phyloP scores from a whole-genome alignment of 2,329 filamentous ascomycete genomes.

The Nigrospora oryzae region DNA sequence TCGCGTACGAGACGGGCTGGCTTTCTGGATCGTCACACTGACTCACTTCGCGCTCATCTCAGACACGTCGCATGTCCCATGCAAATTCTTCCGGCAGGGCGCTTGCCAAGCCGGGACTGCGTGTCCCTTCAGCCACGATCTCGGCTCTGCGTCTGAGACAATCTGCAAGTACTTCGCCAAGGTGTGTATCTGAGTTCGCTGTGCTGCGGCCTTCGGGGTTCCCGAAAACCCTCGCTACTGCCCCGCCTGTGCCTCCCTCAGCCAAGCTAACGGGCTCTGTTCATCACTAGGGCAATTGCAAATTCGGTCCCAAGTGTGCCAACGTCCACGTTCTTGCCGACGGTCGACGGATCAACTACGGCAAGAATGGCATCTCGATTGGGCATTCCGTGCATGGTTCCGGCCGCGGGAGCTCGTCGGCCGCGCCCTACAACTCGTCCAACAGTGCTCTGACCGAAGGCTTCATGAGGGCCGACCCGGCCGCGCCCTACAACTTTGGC shows the following conservation, averaged over 20 bases:
- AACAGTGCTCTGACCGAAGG: constrained; percentile 65
- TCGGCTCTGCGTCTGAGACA: constrained; percentile 75
- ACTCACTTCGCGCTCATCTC: constrained; percentile 5
- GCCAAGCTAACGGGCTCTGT: no score
- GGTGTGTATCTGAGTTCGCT: constrained; percentile 40
- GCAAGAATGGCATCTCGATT: constrained; percentile 60
- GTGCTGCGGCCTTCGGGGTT: background rate
- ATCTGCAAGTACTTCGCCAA: constrained; percentile 99
- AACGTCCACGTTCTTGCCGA: constrained; percentile 93
- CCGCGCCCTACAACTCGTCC: constrained; percentile 50
- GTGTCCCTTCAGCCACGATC: constrained; percentile 93
- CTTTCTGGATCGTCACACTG: background rate
- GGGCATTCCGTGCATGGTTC: constrained; percentile 47
- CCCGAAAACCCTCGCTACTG: no score
- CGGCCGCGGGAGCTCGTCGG: constrained; percentile 60
- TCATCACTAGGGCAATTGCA: constrained; percentile 77
- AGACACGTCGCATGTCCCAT: constrained; percentile 97
- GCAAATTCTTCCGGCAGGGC: constrained; percentile 98
- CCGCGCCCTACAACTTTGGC: constrained; percentile 33
- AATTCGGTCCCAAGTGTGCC: constrained; percentile 96
- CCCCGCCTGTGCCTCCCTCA: no score
- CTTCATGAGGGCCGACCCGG: constrained; percentile 53
- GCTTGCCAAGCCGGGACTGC: constrained; percentile 92
- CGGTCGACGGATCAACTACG: constrained; percentile 81
- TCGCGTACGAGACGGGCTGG: background rate